phyloP scores from a whole-genome alignment of 148 eudicot species.

The Amaranthus palmeri region DNA sequence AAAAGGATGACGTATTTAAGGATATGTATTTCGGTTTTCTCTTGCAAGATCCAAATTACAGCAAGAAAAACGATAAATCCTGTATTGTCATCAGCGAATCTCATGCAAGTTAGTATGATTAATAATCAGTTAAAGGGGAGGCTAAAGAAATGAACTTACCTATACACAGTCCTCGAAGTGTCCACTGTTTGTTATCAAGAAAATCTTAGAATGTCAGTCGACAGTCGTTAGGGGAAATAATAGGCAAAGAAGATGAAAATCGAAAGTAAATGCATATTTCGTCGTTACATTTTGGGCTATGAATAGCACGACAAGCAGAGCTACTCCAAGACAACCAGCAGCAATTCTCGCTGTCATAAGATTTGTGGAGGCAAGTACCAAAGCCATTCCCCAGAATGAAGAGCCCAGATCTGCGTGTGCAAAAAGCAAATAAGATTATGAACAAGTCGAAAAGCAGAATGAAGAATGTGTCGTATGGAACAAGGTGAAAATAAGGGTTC shows the following conservation, averaged over 20 bases:
- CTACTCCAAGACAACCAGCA: conserved; percentile 86
- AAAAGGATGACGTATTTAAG: conserved; percentile 90
- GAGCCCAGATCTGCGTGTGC: conserved; percentile 77
- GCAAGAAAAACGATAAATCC: conserved; percentile 86
- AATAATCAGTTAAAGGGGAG: conserved; percentile 1
- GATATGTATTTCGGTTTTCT: conserved; percentile 57
- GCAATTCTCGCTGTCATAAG: conserved; percentile 82
- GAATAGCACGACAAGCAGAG: conserved; percentile 76
- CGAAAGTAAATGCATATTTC: conserved; percentile 7
- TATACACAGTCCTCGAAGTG: conserved; percentile 92
- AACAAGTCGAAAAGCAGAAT: background rate
- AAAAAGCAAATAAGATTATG: conserved; percentile 6
- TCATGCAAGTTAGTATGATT: conserved; percentile 7
- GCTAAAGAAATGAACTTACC: conserved; percentile 43
- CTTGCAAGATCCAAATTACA: conserved; percentile 80
- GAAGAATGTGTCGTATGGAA: background rate
- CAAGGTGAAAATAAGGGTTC: background rate
- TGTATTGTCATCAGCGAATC: conserved; percentile 24
- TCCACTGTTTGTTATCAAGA: conserved; percentile 63
- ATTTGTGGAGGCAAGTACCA: conserved; percentile 88
- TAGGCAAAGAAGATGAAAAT: conserved; percentile 10
- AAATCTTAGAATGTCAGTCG: conserved; percentile 16
- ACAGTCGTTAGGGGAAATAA: background rate
- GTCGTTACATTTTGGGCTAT: conserved; percentile 78
- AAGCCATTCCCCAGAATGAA: conserved; percentile 98